Conservation (phyloP, 73 alveolate species). For the Diophrys appendiculata region DNA sequence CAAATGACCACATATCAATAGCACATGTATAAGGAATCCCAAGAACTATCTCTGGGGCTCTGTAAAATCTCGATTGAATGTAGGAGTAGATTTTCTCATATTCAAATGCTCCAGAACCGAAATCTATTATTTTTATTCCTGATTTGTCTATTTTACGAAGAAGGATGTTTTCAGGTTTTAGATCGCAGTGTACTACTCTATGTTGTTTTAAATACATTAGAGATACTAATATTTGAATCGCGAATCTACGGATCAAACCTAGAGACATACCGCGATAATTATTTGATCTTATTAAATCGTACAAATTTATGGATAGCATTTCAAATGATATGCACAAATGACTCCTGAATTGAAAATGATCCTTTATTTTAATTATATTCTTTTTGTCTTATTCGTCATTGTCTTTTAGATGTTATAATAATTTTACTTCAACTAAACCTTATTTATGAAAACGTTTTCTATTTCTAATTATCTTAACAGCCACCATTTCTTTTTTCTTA, state of each 20-base stretch:
- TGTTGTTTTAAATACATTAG: conserved; percentile 3
- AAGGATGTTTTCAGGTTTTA: conserved; percentile 36
- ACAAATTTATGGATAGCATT: conserved; percentile 51
- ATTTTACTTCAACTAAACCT: conserved; percentile 78
- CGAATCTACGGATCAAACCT: conserved; percentile 17
- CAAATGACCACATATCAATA: conserved; percentile 49
- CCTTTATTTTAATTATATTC: conserved; percentile 67
- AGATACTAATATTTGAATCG: conserved; percentile 20
- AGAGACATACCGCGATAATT: conserved; percentile 20
- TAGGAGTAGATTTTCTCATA: conserved; percentile 76
- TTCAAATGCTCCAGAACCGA: conserved; percentile 81
- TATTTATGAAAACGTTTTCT: conserved; percentile 62
- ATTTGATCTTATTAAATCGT: conserved; percentile 8
- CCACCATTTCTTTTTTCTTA: conserved; percentile 75
- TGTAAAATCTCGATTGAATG: conserved; percentile 72
- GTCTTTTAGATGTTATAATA: conserved; percentile 66
- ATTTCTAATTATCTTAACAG: conserved; percentile 81
- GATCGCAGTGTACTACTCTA: conserved; percentile 21
- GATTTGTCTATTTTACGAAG: conserved; percentile 22
- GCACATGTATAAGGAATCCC: conserved; percentile 46
- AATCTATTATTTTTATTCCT: conserved; percentile 86
- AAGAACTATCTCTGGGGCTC: conserved; percentile 80
- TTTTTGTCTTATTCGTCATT: conserved; percentile 60
- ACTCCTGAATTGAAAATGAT: conserved; percentile 63
- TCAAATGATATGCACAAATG: conserved; percentile 84